Percentiles rank a stretch among this genome's conserved stretches.
phyloP scores from a whole-genome alignment of 257 asterid species.

The Penstemon davidsonii region DNA sequence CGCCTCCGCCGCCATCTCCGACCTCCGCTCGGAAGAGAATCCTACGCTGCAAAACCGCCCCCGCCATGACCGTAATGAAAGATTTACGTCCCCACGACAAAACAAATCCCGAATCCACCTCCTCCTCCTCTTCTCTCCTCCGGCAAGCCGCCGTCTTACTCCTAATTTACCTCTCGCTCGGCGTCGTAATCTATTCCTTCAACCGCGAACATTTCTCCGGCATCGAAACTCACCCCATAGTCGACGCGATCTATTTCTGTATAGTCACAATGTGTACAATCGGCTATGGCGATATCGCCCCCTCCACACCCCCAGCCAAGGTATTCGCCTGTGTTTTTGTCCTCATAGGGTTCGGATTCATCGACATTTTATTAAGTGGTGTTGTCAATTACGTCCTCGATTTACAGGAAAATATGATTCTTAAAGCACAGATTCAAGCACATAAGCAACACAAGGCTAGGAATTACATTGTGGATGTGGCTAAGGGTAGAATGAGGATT shows the following conservation, averaged over 20 bases:
- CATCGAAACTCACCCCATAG: constrained; percentile 45
- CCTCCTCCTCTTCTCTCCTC: constrained; percentile 31
- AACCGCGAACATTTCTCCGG: constrained; percentile 53
- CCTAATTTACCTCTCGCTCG: constrained; percentile 45
- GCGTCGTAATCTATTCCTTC: constrained; percentile 44
- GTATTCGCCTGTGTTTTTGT: constrained; percentile 54
- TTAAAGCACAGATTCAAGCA: constrained; percentile 17
- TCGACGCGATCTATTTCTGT: constrained; percentile 57
- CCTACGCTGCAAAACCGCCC: too few relatives aligned
- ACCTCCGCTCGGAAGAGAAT: not conserved
- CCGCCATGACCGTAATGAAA: too few relatives aligned
- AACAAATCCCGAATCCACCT: too few relatives aligned
- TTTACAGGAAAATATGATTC: constrained; percentile 51
- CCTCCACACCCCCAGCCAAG: constrained; percentile 40
- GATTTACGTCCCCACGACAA: too few relatives aligned
- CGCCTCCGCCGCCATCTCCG: not conserved
- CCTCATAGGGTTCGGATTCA: constrained; percentile 54
- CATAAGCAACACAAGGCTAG: constrained; percentile 17
- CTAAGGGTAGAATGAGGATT: constrained; percentile 62
- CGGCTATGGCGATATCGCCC: constrained; percentile 63
- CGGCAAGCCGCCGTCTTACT: constrained; percentile 42
- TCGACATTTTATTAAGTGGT: constrained; percentile 48
- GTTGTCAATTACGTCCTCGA: constrained; percentile 52
- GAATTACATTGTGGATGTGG: constrained; percentile 48
- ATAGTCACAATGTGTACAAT: constrained; percentile 68